Evolutionary conservation across 1,284 basidiomycete genomes (phyloP), one percentile per base, ranked within the genome.

Genomic region (Neotropicomus parvogracilis): DNA sequence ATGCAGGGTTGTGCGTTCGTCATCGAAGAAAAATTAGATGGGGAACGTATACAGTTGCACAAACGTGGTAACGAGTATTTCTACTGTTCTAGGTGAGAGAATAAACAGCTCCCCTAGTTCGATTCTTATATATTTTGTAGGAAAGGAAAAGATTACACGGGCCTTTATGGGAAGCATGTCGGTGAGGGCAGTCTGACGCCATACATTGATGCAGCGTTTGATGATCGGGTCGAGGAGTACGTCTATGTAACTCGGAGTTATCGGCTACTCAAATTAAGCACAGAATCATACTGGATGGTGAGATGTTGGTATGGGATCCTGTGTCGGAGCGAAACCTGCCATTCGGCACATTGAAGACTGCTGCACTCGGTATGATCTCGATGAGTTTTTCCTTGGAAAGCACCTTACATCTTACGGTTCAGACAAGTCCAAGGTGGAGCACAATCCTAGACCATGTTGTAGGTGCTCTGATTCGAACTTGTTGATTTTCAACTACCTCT

Each of bases 221-320:
- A 88, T 57, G 63, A 75, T 2, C 78, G 84, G 4, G 77, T 97
- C 4, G 79, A 87, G 10, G 86, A 92, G 92, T 94, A 57, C 57
- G 90, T 70, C 17, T 3, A 31, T 24, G 4, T 14, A 51, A 16
- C 12, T 26, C 7, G 14, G 3, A 27, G 11, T 43, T 31, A 13
- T 47, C 33, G 13, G 27, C n/a, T 24, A 27, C 19, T 41, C 26
- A 48, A 50, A 20, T 48, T 16, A 39, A 9, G 41, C 35, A 6
- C 52, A 95, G 94, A 42, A 84, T 94, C 57, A 91, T 97, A 37
- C 70, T 97, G 14, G 94, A 97, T 57, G 94, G 95, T 0, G 95
- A 98, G 66, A 97, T 98, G 94, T 72, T 98, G 35, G 95, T 95
- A 3, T 97, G 90, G 88, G 94, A 97, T 64, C 94, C 94, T 0